phyloP scores from a whole-genome alignment of 2,329 filamentous ascomycete species.

The Didymella keratinophila region DNA sequence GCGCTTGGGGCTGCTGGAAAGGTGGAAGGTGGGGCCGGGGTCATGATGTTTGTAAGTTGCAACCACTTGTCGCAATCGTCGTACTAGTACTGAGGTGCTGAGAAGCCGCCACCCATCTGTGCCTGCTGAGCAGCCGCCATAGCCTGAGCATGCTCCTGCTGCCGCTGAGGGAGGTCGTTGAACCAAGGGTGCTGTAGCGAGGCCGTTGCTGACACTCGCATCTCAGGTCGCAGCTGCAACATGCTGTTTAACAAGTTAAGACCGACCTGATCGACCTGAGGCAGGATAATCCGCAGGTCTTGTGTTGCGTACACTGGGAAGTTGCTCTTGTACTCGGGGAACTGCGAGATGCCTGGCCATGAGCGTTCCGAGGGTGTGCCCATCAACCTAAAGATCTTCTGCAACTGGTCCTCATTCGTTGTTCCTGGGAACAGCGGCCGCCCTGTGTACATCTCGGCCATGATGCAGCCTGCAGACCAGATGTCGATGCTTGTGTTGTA shows the following conservation, averaged over 20 bases:
- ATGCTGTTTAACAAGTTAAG: conserved; percentile 88
- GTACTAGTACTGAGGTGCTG: conserved; percentile 49
- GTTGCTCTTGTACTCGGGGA: conserved; percentile 96
- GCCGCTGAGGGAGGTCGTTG: conserved; percentile 69
- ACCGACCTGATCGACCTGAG: conserved; percentile 86
- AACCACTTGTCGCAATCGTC: neutral
- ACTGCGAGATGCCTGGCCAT: conserved; percentile 93
- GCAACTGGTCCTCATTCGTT: conserved; percentile 96
- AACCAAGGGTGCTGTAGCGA: conserved; percentile 95
- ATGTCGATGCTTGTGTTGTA: conserved; percentile 99
- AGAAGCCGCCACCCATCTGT: conserved; percentile 50
- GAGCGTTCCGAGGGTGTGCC: conserved; percentile 93
- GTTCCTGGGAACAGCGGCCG: conserved; percentile 95
- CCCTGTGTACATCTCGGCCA: conserved; percentile 99
- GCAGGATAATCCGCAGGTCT: conserved; percentile 84
- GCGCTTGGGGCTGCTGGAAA: neutral
- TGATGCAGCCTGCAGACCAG: conserved; percentile 98
- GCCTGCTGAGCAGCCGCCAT: conserved; percentile 48
- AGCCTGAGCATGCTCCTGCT: conserved; percentile 49
- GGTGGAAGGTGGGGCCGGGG: neutral
- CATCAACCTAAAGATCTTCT: conserved; percentile 98
- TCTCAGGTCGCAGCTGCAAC: conserved; percentile 91
- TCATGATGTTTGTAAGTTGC: neutral
- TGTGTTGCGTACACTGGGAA: conserved; percentile 96
- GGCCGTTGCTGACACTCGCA: conserved; percentile 86